Conservation (phyloP, 2,329 filamentous ascomycete species). For the Aspergillus persii region DNA sequence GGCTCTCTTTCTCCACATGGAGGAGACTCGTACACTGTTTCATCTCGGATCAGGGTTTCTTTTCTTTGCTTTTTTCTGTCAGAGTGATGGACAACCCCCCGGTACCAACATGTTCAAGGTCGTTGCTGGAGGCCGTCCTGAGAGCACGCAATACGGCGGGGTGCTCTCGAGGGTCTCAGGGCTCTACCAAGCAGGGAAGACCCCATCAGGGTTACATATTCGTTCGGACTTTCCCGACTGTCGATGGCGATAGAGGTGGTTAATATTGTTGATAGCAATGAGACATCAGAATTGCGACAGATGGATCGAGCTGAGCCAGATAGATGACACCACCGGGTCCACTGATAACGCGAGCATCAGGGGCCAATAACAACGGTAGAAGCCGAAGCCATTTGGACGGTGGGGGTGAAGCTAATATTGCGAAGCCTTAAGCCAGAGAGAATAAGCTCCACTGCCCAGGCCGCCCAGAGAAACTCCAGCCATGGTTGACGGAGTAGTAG, state of each 20-base stretch:
- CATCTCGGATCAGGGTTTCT: not conserved
- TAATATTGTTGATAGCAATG: not conserved
- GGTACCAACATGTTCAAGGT: not conserved
- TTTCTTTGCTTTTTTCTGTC: not conserved
- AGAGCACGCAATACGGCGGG: not conserved
- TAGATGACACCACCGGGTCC: slow-evolving; percentile 6
- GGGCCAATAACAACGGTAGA: not conserved
- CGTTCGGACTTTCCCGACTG: too few species aligned
- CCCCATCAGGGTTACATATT: not conserved
- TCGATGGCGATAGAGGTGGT: not conserved
- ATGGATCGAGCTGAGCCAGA: not conserved
- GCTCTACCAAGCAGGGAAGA: not conserved
- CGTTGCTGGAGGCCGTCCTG: too few species aligned
- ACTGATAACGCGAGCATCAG: slow-evolving; percentile 1
- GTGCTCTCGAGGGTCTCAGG: not conserved
- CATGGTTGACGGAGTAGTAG: too few species aligned
- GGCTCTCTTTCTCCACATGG: not conserved
- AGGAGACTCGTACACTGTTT: not conserved
- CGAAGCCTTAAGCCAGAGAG: not conserved
- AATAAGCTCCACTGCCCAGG: not conserved
- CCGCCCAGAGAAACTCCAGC: too few species aligned
- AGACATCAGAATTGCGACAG: not conserved
- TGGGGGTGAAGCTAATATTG: not conserved
- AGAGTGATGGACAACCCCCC: not conserved
- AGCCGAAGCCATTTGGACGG: not conserved